Conservation (phyloP, 192 early-diverging fungal genomes). For the Coemansia sp. region DNA sequence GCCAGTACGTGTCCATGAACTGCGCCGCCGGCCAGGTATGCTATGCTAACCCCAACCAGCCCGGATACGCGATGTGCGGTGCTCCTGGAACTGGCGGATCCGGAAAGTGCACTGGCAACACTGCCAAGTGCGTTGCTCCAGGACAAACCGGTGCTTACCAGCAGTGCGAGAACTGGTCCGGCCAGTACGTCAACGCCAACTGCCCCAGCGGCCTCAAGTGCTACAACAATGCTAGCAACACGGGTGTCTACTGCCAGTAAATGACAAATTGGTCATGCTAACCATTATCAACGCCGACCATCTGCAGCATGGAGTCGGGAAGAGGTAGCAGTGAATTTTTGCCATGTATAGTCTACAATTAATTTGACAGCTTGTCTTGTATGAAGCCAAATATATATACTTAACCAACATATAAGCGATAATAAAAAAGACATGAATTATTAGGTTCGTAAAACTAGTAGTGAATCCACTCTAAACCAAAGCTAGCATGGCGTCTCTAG, state of each 20-base stretch:
- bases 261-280: not conserved
- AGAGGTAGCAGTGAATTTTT: not conserved
- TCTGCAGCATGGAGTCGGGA: not conserved
- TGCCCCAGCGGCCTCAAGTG: slow-evolving; percentile 43
- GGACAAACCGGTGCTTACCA: slow-evolving; percentile 36
- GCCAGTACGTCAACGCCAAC: slow-evolving; percentile 36
- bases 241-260: slow-evolving; percentile 48
- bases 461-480: not conserved
- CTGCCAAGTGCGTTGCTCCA: slow-evolving; percentile 41
- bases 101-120: slow-evolving; percentile 44
- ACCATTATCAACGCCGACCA: not conserved
- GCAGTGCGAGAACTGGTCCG: slow-evolving; percentile 48
- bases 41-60: slow-evolving; percentile 54
- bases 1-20: slow-evolving; percentile 29
- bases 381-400: not conserved
- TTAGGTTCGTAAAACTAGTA: not conserved
- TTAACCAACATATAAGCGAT: not conserved
- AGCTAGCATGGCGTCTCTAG: not conserved
- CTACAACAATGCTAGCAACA: slow-evolving; percentile 45
- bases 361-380: not conserved
- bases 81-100: slow-evolving; percentile 42
- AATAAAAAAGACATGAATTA: not conserved
- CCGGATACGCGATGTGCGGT: slow-evolving; percentile 45
- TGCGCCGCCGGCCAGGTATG: slow-evolving; percentile 52
- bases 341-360: slow-evolving; percentile 3